Percentiles rank a stretch among this genome's conserved stretches.
These are phyloP conservation scores for Phaeotremella skinneri DNA, from an alignment of 768 basidiomycete species.

Conservation along the genomic window DNA sequence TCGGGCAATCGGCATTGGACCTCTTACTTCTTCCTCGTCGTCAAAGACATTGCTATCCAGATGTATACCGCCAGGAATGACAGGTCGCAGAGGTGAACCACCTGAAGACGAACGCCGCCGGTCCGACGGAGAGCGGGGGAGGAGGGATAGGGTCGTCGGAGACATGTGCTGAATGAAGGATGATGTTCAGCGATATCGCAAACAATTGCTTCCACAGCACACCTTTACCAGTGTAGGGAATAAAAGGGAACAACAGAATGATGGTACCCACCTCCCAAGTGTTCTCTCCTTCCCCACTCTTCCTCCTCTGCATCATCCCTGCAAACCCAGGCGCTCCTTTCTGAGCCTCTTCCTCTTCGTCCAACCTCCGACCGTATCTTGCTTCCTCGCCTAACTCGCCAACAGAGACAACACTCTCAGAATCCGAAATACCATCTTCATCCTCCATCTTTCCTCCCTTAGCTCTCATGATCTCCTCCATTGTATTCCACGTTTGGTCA, in stretches of 20 bases:
- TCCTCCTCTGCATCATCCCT: conserved; percentile 24
- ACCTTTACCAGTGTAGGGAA: too few relatives aligned
- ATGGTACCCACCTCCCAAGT: conserved; percentile 84
- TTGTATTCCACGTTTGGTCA: conserved; percentile 70
- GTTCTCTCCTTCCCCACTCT: conserved; percentile 64
- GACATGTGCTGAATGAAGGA: conserved; percentile 76
- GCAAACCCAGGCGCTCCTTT: conserved; percentile 41
- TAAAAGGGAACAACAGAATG: neutral
- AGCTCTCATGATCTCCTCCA: conserved; percentile 70
- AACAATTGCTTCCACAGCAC: neutral
- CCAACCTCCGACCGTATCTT: conserved; percentile 55
- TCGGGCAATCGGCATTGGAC: conserved; percentile 62
- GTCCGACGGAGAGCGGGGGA: conserved; percentile 86
- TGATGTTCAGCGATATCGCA: conserved; percentile 7
- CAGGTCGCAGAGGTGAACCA: conserved; percentile 77
- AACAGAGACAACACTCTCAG: conserved; percentile 86
- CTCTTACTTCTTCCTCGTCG: conserved; percentile 64
- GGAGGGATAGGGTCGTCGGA: conserved; percentile 86
- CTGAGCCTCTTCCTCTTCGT: conserved; percentile 18
- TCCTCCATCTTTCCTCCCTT: conserved; percentile 52
- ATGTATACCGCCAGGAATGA: conserved; percentile 66
- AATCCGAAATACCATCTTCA: conserved; percentile 86
- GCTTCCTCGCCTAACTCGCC: conserved; percentile 81
- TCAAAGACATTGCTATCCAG: conserved; percentile 64
- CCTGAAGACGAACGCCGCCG: conserved; percentile 64